A percentile compares a stretch with the other conserved stretches of the same genome.
phyloP scores from a whole-genome alignment of 805 yeast genomes.

The Candida qinlingensis region DNA sequence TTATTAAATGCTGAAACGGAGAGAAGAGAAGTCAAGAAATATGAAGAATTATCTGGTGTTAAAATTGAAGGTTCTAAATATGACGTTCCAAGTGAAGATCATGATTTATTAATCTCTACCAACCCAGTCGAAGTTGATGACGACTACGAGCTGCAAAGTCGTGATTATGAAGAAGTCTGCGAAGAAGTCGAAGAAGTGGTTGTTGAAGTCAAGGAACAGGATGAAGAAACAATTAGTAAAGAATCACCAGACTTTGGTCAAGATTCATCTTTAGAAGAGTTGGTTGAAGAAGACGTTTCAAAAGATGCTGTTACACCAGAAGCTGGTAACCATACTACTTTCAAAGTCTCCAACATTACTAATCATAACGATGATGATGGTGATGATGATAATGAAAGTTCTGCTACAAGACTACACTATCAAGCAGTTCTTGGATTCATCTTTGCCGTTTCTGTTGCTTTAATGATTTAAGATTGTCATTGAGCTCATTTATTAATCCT shows the following conservation, averaged over 20 bases:
- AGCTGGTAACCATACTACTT: conserved; percentile 1
- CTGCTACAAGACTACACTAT: conserved; percentile 1
- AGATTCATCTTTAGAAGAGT: conserved; percentile 5
- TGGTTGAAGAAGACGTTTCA: conserved; percentile 9
- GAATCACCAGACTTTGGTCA: conserved; percentile 1
- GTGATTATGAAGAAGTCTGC: conserved; percentile 1
- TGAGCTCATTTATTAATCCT: neutral
- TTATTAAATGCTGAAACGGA: conserved; percentile 24
- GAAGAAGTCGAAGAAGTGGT: conserved; percentile 9
- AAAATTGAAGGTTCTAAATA: neutral
- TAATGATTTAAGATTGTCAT: conserved; percentile 1
- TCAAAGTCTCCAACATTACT: neutral
- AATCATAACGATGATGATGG: neutral
- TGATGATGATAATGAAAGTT: conserved; percentile 7
- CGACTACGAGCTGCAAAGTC: neutral
- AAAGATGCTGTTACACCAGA: neutral
- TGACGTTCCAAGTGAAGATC: conserved; percentile 1
- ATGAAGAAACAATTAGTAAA: neutral
- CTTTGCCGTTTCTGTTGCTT: conserved; percentile 8
- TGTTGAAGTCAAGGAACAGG: conserved; percentile 3
- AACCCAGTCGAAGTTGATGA: conserved; percentile 2
- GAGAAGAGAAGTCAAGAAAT: conserved; percentile 21
- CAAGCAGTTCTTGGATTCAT: conserved; percentile 2
- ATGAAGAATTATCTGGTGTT: conserved; percentile 23
- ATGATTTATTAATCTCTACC: neutral